Conservation (phyloP, 768 basidiomycete genomes). For the Termitomyces sp. region DNA sequence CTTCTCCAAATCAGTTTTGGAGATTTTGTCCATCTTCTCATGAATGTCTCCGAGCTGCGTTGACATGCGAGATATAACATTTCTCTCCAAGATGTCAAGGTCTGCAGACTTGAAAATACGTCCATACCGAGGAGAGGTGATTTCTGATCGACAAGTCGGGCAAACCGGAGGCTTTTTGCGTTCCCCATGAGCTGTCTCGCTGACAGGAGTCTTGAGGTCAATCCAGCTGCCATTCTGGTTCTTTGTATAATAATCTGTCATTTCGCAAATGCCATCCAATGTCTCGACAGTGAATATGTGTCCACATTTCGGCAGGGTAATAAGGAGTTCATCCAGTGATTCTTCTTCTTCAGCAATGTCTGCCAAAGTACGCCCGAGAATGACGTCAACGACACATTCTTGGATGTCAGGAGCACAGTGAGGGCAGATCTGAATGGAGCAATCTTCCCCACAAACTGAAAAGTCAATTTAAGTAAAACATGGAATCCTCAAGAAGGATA, state of each 20-base stretch:
- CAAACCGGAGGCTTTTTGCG: constrained; percentile 44
- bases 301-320: constrained; percentile 55
- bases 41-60: constrained; percentile 29
- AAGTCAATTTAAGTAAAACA: background rate
- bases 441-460: constrained; percentile 65
- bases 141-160: constrained; percentile 54
- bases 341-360: constrained; percentile 38
- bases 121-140: constrained; percentile 56
- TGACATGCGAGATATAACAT: constrained; percentile 50
- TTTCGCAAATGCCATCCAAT: constrained; percentile 52
- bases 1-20: constrained; percentile 17
- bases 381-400: constrained; percentile 50
- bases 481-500: background rate
- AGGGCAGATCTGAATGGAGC: constrained; percentile 48
- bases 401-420: constrained; percentile 37
- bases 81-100: constrained; percentile 61
- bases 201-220: constrained; percentile 36
- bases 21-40: constrained; percentile 21
- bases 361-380: constrained; percentile 42
- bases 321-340: constrained; percentile 43
- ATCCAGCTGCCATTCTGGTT: constrained; percentile 35
- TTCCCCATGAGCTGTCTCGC: constrained; percentile 7
- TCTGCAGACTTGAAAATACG: constrained; percentile 56
- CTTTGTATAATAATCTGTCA: constrained; percentile 44
- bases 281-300: constrained; percentile 71